Conservation (phyloP, 305 asterid genomes). For the Fraxinus xanthoxyloides region DNA sequence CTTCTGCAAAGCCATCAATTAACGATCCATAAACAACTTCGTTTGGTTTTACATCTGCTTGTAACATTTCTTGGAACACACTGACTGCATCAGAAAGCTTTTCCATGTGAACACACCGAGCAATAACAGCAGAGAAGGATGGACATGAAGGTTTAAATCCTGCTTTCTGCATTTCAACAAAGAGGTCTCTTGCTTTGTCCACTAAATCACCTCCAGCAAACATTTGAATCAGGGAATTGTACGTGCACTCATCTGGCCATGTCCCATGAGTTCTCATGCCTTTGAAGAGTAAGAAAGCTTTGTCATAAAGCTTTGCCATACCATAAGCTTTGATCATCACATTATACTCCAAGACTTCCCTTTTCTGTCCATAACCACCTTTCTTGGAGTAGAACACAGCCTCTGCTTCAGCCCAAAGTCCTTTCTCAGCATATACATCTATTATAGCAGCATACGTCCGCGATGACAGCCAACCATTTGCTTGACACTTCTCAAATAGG, state of each 20-base stretch:
- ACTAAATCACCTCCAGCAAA: slow-evolving; percentile 58
- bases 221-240: slow-evolving; percentile 85
- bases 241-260: slow-evolving; percentile 95
- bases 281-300: slow-evolving; percentile 69
- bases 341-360: slow-evolving; percentile 73
- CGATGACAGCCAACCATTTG: slow-evolving; percentile 50
- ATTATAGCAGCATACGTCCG: slow-evolving; percentile 70
- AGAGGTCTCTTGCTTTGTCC: slow-evolving; percentile 60
- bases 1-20: slow-evolving; percentile 76
- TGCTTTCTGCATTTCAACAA: slow-evolving; percentile 67
- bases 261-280: slow-evolving; percentile 88
- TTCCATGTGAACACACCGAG: slow-evolving; percentile 46
- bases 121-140: slow-evolving; percentile 71
- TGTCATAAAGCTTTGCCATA: slow-evolving; percentile 57
- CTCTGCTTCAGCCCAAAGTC: slow-evolving; percentile 86
- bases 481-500: slow-evolving; percentile 48
- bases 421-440: slow-evolving; percentile 81
- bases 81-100: slow-evolving; percentile 61
- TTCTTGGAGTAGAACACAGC: slow-evolving; percentile 51
- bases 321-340: slow-evolving; percentile 97
- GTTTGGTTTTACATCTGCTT: slow-evolving; percentile 60
- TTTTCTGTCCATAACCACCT: slow-evolving; percentile 45
- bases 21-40: slow-evolving; percentile 77
- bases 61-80: slow-evolving; percentile 63
- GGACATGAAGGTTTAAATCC: slow-evolving; percentile 67